These are phyloP conservation scores for Cercospora sojina DNA, from an alignment of 2,329 filamentous ascomycete genomes.

Conservation along the genomic window DNA sequence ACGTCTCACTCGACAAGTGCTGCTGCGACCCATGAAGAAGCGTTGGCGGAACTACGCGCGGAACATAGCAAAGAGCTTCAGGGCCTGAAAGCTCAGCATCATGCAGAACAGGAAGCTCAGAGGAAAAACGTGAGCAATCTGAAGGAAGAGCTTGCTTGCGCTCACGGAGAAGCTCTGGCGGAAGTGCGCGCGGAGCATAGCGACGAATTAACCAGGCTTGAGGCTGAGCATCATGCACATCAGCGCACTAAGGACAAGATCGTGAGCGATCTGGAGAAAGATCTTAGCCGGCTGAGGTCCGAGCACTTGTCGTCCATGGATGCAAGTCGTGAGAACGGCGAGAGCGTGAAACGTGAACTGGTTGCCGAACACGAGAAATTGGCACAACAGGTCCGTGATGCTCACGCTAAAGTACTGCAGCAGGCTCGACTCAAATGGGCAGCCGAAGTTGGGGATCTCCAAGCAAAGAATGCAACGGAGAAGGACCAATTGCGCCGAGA, in stretches of 20 bases:
- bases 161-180: not conserved
- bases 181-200: constrained; percentile 5
- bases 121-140: not conserved
- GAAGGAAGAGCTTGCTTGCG: not conserved
- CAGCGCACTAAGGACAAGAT: constrained; percentile 1
- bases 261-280: not conserved
- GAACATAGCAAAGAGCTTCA: constrained; percentile 1
- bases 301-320: constrained; percentile 10
- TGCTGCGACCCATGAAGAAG: not conserved
- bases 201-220: not conserved
- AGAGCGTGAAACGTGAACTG: not conserved
- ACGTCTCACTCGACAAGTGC: not conserved
- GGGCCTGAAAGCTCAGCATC: not conserved
- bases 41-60: not conserved
- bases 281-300: not conserved
- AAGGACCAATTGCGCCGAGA: constrained; percentile 13
- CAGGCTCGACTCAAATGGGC: constrained; percentile 17
- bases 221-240: not conserved
- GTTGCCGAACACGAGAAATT: constrained; percentile 7
- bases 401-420: constrained; percentile 15
- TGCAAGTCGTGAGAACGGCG: constrained; percentile 9
- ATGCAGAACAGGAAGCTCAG: not conserved
- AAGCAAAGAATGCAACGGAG: constrained; percentile 1
- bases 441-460: constrained; percentile 14
- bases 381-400: constrained; percentile 2